phyloP scores from a whole-genome alignment of 2,329 filamentous ascomycete genomes.

The Penicillium glabrum region DNA sequence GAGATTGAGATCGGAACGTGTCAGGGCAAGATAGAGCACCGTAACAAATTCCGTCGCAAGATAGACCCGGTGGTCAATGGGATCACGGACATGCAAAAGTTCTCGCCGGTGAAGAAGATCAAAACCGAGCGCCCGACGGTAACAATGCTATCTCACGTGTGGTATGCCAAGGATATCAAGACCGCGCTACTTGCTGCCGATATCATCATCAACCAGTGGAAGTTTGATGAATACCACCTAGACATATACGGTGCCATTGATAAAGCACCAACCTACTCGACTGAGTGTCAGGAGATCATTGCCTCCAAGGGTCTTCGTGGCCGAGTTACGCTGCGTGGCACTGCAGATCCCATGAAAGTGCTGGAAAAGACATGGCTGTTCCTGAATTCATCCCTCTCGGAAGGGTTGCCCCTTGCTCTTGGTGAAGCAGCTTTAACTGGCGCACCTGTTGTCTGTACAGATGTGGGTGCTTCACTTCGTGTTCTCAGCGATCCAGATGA shows the following conservation, averaged over 20 bases:
- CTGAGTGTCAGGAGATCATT: conserved; percentile 59
- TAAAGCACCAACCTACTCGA: conserved; percentile 61
- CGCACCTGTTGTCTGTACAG: conserved; percentile 45
- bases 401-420: conserved; percentile 47
- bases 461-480: conserved; percentile 43
- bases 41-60: conserved; percentile 59
- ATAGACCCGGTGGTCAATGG: conserved; percentile 67
- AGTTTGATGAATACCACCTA: conserved; percentile 64
- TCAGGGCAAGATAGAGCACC: conserved; percentile 57
- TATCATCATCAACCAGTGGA: conserved; percentile 65
- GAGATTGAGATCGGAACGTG: conserved; percentile 62
- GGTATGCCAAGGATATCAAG: conserved; percentile 62
- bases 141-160: conserved; percentile 62
- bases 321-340: conserved; percentile 55
- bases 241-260: conserved; percentile 65
- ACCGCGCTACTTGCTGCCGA: conserved; percentile 64
- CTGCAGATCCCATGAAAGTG: conserved; percentile 57
- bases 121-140: conserved; percentile 61
- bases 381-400: conserved; percentile 48
- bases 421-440: conserved; percentile 49
- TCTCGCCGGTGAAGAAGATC: conserved; percentile 60
- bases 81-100: conserved; percentile 64
- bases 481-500: conserved; percentile 45
- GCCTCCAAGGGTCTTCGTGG: conserved; percentile 54
- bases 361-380: conserved; percentile 59